Conservation (phyloP, 2,329 filamentous ascomycete species). For the Paraphaeosphaeria minitans region DNA sequence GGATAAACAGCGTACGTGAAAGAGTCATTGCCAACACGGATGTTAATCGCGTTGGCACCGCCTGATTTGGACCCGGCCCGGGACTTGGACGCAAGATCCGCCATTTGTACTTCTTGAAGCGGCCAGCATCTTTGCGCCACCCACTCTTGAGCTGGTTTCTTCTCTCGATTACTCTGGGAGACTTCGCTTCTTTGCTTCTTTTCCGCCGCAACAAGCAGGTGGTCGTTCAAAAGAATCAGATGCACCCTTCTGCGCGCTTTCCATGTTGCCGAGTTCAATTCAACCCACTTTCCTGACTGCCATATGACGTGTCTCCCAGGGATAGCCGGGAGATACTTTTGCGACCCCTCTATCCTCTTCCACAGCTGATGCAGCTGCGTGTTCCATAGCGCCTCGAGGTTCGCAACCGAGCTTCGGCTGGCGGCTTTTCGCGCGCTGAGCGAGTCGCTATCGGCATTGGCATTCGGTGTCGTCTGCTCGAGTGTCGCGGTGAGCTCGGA, state of each 20-base stretch:
- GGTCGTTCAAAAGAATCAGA: constrained; percentile 91
- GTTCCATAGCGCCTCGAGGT: constrained; percentile 71
- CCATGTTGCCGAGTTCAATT: constrained; percentile 96
- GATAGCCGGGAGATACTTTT: constrained; percentile 91
- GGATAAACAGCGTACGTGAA: constrained; percentile 94
- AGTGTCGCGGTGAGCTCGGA: constrained; percentile 73
- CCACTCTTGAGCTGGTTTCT: constrained; percentile 63
- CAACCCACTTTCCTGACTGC: constrained; percentile 92
- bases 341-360: constrained; percentile 96
- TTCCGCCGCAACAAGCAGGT: constrained; percentile 89
- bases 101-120: constrained; percentile 87
- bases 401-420: constrained; percentile 87
- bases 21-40: constrained; percentile 86
- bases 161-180: constrained; percentile 51
- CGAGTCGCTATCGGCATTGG: constrained; percentile 42
- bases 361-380: constrained; percentile 79
- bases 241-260: constrained; percentile 89
- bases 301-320: constrained; percentile 92
- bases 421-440: constrained; percentile 61
- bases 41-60: constrained; percentile 84
- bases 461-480: constrained; percentile 53
- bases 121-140: constrained; percentile 96
- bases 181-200: constrained; percentile 87
- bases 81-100: constrained; percentile 72
- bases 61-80: constrained; percentile 58